phyloP scores from a whole-genome alignment of 768 basidiomycete species.

The Flagelloscypha sp. region DNA sequence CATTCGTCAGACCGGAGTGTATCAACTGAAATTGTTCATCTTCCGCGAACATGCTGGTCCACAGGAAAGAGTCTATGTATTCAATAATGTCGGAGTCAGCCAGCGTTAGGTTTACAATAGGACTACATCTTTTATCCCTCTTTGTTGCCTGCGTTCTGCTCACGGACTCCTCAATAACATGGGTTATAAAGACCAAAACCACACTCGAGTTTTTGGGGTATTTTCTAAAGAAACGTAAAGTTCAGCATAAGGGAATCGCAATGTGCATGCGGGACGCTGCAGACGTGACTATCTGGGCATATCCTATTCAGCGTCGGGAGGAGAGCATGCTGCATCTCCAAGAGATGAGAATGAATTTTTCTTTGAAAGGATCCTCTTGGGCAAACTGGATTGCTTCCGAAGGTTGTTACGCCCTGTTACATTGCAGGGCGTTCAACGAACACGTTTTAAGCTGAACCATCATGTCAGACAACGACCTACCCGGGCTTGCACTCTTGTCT shows the following conservation, averaged over 20 bases:
- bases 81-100: conserved; percentile 53
- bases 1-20: conserved; percentile 48
- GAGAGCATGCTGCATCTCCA: conserved; percentile 46
- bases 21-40: conserved; percentile 46
- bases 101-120: conserved; percentile 66
- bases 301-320: no score
- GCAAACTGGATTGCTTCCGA: no score
- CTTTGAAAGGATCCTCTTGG: not conserved
- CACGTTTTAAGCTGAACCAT: no score
- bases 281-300: no score
- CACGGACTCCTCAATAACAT: conserved; percentile 29
- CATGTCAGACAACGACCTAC: no score
- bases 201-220: conserved; percentile 53
- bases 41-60: conserved; percentile 59
- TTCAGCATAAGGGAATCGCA: no score
- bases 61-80: conserved; percentile 59
- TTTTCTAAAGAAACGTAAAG: conserved; percentile 42
- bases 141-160: not conserved
- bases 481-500: no score
- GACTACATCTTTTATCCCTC: conserved; percentile 29
- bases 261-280: no score
- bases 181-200: conserved; percentile 44
- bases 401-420: no score
- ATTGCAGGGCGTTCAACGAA: no score
- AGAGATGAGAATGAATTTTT: conserved; percentile 51